Evolutionary conservation across 164 flowering plant genomes (phyloP).

Genomic region (Cinnamomum micranthum): DNA sequence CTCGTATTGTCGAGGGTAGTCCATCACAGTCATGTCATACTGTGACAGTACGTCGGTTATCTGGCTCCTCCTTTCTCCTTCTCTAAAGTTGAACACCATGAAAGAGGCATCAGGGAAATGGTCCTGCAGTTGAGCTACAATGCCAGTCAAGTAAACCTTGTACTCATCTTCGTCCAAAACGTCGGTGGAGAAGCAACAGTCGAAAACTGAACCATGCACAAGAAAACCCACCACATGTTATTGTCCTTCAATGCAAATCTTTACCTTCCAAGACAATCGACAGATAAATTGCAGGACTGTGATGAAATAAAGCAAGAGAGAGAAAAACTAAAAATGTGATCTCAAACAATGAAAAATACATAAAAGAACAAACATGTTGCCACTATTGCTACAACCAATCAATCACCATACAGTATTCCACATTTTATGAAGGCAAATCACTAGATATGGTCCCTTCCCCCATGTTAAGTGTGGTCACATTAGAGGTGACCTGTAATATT

Average conservation of each 20-base stretch:
- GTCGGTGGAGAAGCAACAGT: slow-evolving; percentile 92
- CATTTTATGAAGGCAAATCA: no score
- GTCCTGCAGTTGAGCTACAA: slow-evolving; percentile 82
- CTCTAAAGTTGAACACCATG: slow-evolving; percentile 92
- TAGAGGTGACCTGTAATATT: no score
- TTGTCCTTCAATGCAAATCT: neutral
- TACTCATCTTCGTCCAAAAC: slow-evolving; percentile 80
- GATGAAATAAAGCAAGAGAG: neutral
- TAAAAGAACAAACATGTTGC: neutral
- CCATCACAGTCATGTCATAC: slow-evolving; percentile 95
- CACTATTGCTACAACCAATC: neutral
- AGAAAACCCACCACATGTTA: neutral
- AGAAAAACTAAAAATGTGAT: neutral
- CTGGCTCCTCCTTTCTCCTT: slow-evolving; percentile 79
- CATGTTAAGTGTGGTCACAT: no score
- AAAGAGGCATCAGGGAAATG: slow-evolving; percentile 86
- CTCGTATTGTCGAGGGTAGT: slow-evolving; percentile 87
- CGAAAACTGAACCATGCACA: slow-evolving; percentile 60
- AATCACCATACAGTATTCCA: no score
- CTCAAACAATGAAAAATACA: neutral
- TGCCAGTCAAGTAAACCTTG: slow-evolving; percentile 75
- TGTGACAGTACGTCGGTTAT: slow-evolving; percentile 70
- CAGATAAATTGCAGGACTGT: neutral
- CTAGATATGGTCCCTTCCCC: no score
- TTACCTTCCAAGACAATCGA: neutral